Percentiles rank a stretch among this genome's conserved stretches.
phyloP scores from a whole-genome alignment of 2,329 filamentous ascomycete species.

The Colletotrichum gigasporum region DNA sequence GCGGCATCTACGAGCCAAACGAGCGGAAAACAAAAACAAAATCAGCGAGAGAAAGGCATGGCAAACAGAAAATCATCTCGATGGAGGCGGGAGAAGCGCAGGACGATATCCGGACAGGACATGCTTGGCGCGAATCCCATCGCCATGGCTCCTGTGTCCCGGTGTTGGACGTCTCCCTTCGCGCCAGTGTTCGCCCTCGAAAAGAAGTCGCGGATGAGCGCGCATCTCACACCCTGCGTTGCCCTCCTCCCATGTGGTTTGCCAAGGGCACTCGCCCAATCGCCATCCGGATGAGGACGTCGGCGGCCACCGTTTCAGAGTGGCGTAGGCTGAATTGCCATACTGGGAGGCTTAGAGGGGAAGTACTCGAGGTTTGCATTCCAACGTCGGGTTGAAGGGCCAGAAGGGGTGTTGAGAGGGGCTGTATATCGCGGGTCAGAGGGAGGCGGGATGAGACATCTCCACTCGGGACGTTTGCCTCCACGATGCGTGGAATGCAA shows the following conservation, averaged over 20 bases:
- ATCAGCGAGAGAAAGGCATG: constrained; percentile 15
- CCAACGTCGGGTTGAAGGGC: constrained; percentile 23
- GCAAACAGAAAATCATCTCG: constrained; percentile 17
- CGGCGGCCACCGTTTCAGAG: constrained; percentile 5
- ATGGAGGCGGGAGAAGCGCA: constrained; percentile 9
- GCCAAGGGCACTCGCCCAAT: constrained; percentile 8
- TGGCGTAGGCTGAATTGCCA: constrained; percentile 2
- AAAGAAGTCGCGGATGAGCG: constrained; percentile 18
- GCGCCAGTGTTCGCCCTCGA: constrained; percentile 26
- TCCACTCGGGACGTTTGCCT: constrained; percentile 6
- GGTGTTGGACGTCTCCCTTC: constrained; percentile 20
- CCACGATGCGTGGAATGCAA: constrained; percentile 18
- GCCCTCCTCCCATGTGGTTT: constrained; percentile 4
- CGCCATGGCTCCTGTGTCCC: not conserved
- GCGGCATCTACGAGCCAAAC: constrained; percentile 27
- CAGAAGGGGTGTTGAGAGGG: not conserved
- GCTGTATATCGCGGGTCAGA: constrained; percentile 9
- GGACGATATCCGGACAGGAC: constrained; percentile 10
- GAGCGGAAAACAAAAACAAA: constrained; percentile 31
- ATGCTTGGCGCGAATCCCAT: constrained; percentile 16
- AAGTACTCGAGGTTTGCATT: constrained; percentile 13
- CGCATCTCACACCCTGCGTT: not conserved
- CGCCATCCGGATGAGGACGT: not conserved
- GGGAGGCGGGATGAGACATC: constrained; percentile 28
- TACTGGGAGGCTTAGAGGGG: constrained; percentile 4